These are phyloP conservation scores for Miamiensis avidus DNA, from an alignment of 169 alveolate genomes.

Conservation along the genomic window DNA sequence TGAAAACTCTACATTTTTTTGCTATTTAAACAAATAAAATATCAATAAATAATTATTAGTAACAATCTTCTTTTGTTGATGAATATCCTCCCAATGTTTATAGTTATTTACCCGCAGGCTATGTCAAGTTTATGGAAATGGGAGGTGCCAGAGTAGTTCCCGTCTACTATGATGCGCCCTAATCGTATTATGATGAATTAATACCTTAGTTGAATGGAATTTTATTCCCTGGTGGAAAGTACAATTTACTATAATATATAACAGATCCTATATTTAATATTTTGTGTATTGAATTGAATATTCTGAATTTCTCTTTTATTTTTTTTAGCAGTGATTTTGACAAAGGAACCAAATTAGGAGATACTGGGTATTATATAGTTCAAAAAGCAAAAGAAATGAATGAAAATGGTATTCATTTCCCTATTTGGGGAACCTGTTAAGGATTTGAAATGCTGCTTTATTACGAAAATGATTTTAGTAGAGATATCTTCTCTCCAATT, in stretches of 20 bases:
- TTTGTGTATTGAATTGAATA: too few relatives aligned
- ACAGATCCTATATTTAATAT: too few relatives aligned
- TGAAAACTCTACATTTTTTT: too few relatives aligned
- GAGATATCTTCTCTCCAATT: background rate
- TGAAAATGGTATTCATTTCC: slow-evolving; percentile 23
- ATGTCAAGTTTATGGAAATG: slow-evolving; percentile 52
- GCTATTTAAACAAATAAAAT: too few relatives aligned
- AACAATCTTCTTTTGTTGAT: slow-evolving; percentile 22
- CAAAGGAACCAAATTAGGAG: background rate
- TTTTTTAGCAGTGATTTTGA: background rate
- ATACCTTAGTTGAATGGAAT: background rate
- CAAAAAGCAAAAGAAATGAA: slow-evolving; percentile 20
- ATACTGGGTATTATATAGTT: slow-evolving; percentile 1
- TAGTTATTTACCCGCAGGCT: slow-evolving; percentile 59
- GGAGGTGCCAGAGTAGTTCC: slow-evolving; percentile 79
- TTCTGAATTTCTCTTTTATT: too few relatives aligned
- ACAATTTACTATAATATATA: too few relatives aligned
- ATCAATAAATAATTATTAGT: too few relatives aligned
- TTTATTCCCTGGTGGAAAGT: background rate
- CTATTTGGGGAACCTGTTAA: slow-evolving; percentile 34
- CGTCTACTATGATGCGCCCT: slow-evolving; percentile 25
- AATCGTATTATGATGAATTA: background rate
- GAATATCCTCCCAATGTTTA: slow-evolving; percentile 14
- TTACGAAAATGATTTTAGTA: background rate
- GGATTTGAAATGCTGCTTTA: slow-evolving; percentile 13